These are phyloP conservation scores for Magnolia sinica DNA, from an alignment of 164 flowering plant species.

Conservation along the genomic window DNA sequence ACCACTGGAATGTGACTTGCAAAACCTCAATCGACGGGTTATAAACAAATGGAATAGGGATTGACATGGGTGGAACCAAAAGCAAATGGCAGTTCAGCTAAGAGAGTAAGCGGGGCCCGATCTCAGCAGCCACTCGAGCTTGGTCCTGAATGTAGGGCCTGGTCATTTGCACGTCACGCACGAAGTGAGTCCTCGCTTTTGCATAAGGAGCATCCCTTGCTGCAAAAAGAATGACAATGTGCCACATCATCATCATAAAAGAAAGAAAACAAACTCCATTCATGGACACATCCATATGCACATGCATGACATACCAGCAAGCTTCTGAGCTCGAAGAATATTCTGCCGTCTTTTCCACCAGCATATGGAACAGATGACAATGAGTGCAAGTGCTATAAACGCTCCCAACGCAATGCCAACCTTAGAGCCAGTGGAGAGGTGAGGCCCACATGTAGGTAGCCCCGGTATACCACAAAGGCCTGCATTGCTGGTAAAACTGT, in stretches of 20 bases:
- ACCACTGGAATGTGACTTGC: neutral
- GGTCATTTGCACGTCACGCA: constrained; percentile 84
- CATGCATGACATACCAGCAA: constrained; percentile 54
- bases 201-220: constrained; percentile 99
- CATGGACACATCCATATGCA: neutral
- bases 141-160: constrained; percentile 51
- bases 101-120: constrained; percentile 81
- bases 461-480: constrained; percentile 99
- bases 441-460: constrained; percentile 76
- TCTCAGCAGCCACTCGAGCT: constrained; percentile 67
- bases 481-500: constrained; percentile 86
- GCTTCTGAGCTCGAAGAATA: constrained; percentile 75
- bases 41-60: too few relatives aligned
- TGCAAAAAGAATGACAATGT: constrained; percentile 21
- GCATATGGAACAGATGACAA: constrained; percentile 46
- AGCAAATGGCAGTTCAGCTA: constrained; percentile 20
- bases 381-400: constrained; percentile 38
- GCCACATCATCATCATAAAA: neutral
- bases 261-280: too few relatives aligned
- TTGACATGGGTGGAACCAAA: neutral
- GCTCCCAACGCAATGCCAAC: constrained; percentile 65
- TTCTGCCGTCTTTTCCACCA: constrained; percentile 96
- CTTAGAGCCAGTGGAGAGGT: constrained; percentile 69
- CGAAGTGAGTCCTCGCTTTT: constrained; percentile 79
- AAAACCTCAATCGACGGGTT: neutral